Percentiles rank a stretch among this genome's conserved stretches.
Conservation (phyloP, 23 red algal species). For the Cyanidioschyzon merolae region DNA sequence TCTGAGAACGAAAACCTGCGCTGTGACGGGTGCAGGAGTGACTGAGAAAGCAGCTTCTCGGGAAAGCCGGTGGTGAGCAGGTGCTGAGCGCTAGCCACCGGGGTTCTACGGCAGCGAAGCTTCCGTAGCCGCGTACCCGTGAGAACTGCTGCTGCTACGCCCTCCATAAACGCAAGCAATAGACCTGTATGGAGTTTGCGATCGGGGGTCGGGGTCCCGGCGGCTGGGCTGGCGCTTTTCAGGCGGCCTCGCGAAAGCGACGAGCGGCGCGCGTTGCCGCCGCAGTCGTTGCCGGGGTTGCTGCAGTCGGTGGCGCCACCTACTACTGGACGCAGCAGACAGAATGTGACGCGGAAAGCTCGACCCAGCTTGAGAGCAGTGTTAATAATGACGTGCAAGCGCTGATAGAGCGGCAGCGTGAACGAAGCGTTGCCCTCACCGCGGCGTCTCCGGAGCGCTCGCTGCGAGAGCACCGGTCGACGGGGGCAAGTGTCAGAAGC, state of each 20-base stretch:
- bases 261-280: slow-evolving; percentile 7
- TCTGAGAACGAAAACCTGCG: no score
- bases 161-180: no score
- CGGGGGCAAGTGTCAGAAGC: not conserved
- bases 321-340: slow-evolving; percentile 18
- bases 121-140: no score
- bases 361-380: not conserved
- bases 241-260: not conserved
- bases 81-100: no score
- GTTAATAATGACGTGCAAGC: not conserved
- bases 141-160: no score
- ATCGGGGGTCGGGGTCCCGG: not conserved
- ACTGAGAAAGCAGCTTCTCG: no score
- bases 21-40: no score
- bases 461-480: no score
- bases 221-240: slow-evolving; percentile 13
- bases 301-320: slow-evolving; percentile 13
- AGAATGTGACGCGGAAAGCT: not conserved
- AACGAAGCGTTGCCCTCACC: not conserved
- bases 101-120: no score
- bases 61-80: no score
- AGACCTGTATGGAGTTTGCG: slow-evolving; percentile 12
- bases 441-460: not conserved
- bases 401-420: not conserved
- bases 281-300: slow-evolving; percentile 1